Percentiles rank a stretch among this genome's conserved stretches.
phyloP scores from a whole-genome alignment of 441 rosid species.

The Adansonia gregorii region DNA sequence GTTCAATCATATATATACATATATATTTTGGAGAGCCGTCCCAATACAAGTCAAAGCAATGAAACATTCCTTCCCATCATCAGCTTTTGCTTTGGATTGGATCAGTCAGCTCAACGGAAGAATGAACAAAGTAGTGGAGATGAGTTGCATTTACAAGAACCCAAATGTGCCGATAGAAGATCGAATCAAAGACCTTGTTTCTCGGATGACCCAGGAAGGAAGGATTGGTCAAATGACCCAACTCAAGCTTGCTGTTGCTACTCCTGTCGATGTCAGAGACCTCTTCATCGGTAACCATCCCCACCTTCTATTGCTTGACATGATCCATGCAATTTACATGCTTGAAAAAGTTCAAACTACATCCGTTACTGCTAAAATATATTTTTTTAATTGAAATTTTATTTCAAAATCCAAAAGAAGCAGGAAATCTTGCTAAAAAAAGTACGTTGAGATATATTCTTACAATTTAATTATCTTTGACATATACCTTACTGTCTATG shows the following conservation, averaged over 20 bases:
- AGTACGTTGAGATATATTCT: too few species aligned
- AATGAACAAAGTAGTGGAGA: background rate
- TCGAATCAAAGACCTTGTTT: slow-evolving; percentile 71
- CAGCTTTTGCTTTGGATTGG: background rate
- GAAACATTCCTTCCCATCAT: background rate
- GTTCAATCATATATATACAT: background rate
- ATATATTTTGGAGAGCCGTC: background rate
- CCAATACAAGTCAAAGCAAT: background rate
- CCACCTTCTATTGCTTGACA: background rate
- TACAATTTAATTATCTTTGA: too few species aligned
- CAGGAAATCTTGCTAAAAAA: too few species aligned
- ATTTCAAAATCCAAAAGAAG: too few species aligned
- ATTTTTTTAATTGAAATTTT: too few species aligned
- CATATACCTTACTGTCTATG: too few species aligned
- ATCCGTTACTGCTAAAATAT: background rate
- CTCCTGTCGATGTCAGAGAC: slow-evolving; percentile 50
- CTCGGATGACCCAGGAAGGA: slow-evolving; percentile 69
- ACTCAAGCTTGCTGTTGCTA: slow-evolving; percentile 53
- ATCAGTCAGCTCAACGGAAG: background rate
- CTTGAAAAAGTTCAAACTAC: background rate
- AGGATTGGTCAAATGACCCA: slow-evolving; percentile 86
- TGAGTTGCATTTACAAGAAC: slow-evolving; percentile 48
- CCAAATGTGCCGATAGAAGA: slow-evolving; percentile 56
- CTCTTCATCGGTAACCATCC: slow-evolving; percentile 47
- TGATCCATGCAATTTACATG: background rate